Evolutionary conservation across 2,329 filamentous ascomycete species (phyloP), one percentile per base, ranked within the genome.

Genomic region (Epichloe gansuensis): DNA sequence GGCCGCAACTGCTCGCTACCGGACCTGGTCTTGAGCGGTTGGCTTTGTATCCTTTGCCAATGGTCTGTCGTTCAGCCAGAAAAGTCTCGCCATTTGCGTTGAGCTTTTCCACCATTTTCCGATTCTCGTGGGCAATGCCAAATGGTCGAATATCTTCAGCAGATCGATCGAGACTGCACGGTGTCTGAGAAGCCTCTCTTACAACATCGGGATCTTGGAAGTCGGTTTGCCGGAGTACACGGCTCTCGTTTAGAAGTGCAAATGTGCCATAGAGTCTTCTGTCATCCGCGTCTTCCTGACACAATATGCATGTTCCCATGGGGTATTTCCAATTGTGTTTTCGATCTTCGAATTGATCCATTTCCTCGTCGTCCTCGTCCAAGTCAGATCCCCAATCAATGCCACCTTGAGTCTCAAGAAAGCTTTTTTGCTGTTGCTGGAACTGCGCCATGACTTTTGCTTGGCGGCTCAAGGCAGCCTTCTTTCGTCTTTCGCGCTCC

Each of bases 401-500:
- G 42, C 83, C 77, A n/a, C 81, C 85, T 66, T 96, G 90, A 57
- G 85, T 93, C 52, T 88, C 85, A 70, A 98, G 73, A 69, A 98
- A 98, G 61, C 82, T 93, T 68, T 94, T 91, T 65, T 97, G 94
- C 63, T 98, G 91, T 64, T 95, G 86, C 65, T 97, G 93, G 69
- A 98, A 96, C 63, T 96, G 89, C 2, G 90, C 93, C 90, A 98
- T 96, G 35, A 98, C 89, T 62, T 82, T 86, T 2, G 90, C 90
- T 67, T 97, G 90, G 23, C 93, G 82, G 60, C 89, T 91, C 41
- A 90, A 71, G 0, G 93, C 93, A 50, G 91, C 87, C 67, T 87
- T 86, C 74, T 96, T 98, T 73, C 91, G 95, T 55, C 81, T 74
- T 66, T 91, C 87, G 15, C 81, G 78, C 62, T 91, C 87, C 58